Base-by-base conservation (phyloP, 2,329 filamentous ascomycete genomes). In the Drechslerella dactyloides region DNA sequence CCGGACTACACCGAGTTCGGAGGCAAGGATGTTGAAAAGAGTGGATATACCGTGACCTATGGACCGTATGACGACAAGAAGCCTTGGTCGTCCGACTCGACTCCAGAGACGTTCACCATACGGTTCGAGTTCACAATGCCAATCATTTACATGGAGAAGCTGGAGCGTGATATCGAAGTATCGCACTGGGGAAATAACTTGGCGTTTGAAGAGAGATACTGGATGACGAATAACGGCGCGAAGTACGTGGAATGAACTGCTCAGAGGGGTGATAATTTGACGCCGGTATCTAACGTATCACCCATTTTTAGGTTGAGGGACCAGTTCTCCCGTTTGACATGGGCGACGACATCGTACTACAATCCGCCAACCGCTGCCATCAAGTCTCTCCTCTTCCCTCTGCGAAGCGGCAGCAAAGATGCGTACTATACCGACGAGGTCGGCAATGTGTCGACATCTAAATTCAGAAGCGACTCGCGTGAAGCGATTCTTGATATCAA, bases 121-220 rank as follows among this genome's bases (percentile, higher is more conserved):
- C 90, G 94, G 73, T 97, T 96, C 81, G 93, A 99, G 80, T 97
- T 94, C 82, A 97, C 90, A 74, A 96, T 93, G 81, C 93, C 94
- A 11, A 83, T 99, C 65, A 89, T 88, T 48, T 90, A 94, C 78
- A 86, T 91, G 56, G 87, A 87, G 35, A 83, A 86, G 15, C 83
- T 99, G 69, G 91, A 97, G 81, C 89, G 94, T 70, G 93, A 97
- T 77, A 83, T 99, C 74, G 94, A 99, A 80, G 89, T 99, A 76
- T 96, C 91, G 79, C 94, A 97, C 81, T 99, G 94, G 94, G 94
- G 94, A 75, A 94, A 94, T 74, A 99, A 99, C 79, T 81, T 97
- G 60, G 94, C 94, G 1, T 91, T 93, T 55, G 94, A 99, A 82
- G 94, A 99, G 82, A 87, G 91, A 66, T 97, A 96, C 81, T 91